Percentiles rank a stretch among this genome's conserved stretches.
Evolutionary conservation across 2,329 filamentous ascomycete species (phyloP).

Genomic region (Trichophyton equinum): DNA sequence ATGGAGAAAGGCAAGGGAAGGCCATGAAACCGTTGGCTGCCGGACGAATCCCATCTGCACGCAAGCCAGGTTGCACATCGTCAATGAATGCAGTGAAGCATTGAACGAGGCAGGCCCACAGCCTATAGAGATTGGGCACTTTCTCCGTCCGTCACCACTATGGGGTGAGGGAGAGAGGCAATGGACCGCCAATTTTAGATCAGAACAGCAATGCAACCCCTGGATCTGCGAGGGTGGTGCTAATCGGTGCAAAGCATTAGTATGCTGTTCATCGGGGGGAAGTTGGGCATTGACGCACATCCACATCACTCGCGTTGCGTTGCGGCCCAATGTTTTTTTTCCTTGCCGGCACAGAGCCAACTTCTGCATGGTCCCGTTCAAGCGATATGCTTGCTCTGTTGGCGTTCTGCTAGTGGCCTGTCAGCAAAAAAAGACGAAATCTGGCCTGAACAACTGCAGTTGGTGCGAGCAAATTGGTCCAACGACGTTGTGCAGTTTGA

Average conservation of each 20-base stretch:
- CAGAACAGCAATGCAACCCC: neutral
- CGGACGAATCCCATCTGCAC: neutral
- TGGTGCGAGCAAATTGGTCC: neutral
- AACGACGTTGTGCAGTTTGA: neutral
- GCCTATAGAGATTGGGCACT: neutral
- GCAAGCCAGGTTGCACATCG: neutral
- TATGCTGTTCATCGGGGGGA: conserved; percentile 1
- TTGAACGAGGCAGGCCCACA: neutral
- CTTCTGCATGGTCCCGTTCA: conserved; percentile 2
- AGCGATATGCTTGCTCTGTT: conserved; percentile 4
- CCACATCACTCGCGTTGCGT: conserved; percentile 4
- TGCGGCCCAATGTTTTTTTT: conserved; percentile 4
- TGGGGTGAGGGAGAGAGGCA: neutral
- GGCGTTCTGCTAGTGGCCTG: conserved; percentile 2
- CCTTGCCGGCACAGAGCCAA: neutral
- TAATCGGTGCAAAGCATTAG: neutral
- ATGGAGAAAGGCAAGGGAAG: neutral
- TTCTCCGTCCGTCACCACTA: neutral
- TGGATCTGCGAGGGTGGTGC: conserved; percentile 1
- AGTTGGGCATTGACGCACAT: conserved; percentile 5
- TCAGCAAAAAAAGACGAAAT: neutral
- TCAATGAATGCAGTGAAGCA: conserved; percentile 1
- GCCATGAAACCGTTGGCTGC: neutral
- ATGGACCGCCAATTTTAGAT: neutral
- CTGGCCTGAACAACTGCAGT: conserved; percentile 1